Conservation (phyloP, 768 basidiomycete genomes). For the Boletus huronensis region DNA sequence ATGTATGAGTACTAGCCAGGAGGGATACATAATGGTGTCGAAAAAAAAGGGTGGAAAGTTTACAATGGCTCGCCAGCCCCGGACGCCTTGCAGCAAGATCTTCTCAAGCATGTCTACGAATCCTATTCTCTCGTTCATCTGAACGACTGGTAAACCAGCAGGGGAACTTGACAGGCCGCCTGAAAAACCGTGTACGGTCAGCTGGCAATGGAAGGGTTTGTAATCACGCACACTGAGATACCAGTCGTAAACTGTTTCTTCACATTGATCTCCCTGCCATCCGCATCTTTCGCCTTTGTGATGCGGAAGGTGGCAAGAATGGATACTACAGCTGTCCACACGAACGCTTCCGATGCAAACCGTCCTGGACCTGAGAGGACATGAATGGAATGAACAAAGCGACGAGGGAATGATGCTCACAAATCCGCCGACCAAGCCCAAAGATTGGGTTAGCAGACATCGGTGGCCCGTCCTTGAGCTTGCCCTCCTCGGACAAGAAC, state of each 20-base stretch:
- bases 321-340: slow-evolving; percentile 23
- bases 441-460: slow-evolving; percentile 22
- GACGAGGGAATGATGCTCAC: neutral
- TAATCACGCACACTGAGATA: slow-evolving; percentile 15
- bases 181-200: neutral
- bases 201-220: neutral
- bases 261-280: slow-evolving; percentile 22
- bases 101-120: slow-evolving; percentile 1
- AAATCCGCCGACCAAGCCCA: slow-evolving; percentile 25
- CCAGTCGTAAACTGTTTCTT: slow-evolving; percentile 22
- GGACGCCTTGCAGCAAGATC: no score
- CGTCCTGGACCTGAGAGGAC: slow-evolving; percentile 17
- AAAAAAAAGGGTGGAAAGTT: neutral
- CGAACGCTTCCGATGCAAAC: slow-evolving; percentile 19
- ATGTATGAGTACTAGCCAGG: neutral
- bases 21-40: no score
- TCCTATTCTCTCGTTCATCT: neutral
- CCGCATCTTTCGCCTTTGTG: slow-evolving; percentile 20
- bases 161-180: slow-evolving; percentile 22
- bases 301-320: slow-evolving; percentile 23
- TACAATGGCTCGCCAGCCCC: neutral
- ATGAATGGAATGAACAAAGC: neutral
- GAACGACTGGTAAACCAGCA: slow-evolving; percentile 23
- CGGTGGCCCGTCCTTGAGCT: slow-evolving; percentile 4
- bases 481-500: slow-evolving; percentile 17